phyloP scores from a whole-genome alignment of 139 green algal genomes.

The Picocystis salinarum region DNA sequence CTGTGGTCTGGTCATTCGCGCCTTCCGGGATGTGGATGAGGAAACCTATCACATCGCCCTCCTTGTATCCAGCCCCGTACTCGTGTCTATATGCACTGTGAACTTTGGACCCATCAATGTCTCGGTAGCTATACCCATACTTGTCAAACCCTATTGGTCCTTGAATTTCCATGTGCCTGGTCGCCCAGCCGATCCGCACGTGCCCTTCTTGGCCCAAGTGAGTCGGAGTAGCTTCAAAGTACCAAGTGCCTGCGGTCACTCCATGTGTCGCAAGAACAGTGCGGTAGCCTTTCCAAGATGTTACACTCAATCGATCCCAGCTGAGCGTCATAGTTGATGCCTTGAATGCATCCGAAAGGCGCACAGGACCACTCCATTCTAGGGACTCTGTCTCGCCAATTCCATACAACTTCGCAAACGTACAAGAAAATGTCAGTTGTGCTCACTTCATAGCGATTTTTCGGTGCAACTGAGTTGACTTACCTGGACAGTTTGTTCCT shows the following conservation, averaged over 20 bases:
- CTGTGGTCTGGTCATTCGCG: too few species aligned
- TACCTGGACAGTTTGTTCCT: too few species aligned
- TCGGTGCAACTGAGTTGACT: too few species aligned
- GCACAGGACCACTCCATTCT: too few species aligned
- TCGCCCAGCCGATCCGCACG: constrained; percentile 55
- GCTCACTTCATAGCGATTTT: too few species aligned
- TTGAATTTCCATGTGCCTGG: constrained; percentile 45
- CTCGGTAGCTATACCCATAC: constrained; percentile 46
- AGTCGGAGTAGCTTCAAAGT: constrained; percentile 48
- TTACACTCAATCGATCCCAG: constrained; percentile 31
- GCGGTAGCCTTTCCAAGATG: constrained; percentile 43
- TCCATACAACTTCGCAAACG: too few species aligned
- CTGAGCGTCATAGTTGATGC: too few species aligned
- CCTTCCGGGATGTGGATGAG: constrained; percentile 41
- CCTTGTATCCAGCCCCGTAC: constrained; percentile 14
- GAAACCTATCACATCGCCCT: constrained; percentile 32
- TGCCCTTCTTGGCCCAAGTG: constrained; percentile 33
- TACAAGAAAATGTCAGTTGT: too few species aligned
- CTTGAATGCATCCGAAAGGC: too few species aligned
- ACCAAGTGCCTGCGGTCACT: constrained; percentile 33
- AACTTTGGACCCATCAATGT: constrained; percentile 45
- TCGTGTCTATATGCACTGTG: constrained; percentile 9
- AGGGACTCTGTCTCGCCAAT: too few species aligned
- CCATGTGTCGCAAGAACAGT: constrained; percentile 41
- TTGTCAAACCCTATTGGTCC: constrained; percentile 61